Percentiles rank a stretch among this genome's conserved stretches.
Conservation (phyloP, 495 filamentous ascomycete genomes). For the Cercophora newfieldiana region DNA sequence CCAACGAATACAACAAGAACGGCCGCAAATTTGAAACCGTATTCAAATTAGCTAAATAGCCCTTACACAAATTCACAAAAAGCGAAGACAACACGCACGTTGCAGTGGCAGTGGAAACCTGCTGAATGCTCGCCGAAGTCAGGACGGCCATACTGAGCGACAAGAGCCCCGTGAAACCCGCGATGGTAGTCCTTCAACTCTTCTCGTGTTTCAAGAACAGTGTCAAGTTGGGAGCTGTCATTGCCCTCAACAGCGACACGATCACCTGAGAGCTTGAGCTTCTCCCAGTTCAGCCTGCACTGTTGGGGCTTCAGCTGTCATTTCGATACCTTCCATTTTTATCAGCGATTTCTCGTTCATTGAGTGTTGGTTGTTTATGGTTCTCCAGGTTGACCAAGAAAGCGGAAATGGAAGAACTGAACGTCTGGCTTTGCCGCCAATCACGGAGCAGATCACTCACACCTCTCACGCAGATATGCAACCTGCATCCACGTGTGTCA, state of each 20-base stretch:
- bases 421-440: too few relatives aligned
- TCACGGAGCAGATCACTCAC: too few relatives aligned
- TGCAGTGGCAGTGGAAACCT: conserved; percentile 30
- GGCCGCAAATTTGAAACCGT: not conserved
- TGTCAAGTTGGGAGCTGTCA: conserved; percentile 21
- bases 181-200: conserved; percentile 17
- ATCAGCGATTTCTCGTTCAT: too few relatives aligned
- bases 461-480: too few relatives aligned
- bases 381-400: too few relatives aligned
- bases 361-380: too few relatives aligned
- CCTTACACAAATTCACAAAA: not conserved
- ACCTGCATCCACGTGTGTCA: too few relatives aligned
- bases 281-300: conserved; percentile 26
- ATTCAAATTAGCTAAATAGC: not conserved
- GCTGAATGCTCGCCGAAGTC: conserved; percentile 27
- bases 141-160: conserved; percentile 22
- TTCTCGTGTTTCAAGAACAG: conserved; percentile 18
- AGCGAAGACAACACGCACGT: conserved; percentile 1
- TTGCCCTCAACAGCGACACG: conserved; percentile 17
- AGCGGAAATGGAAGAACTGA: too few relatives aligned
- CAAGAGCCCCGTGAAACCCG: conserved; percentile 27
- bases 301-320: not conserved
- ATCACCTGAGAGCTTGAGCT: conserved; percentile 12
- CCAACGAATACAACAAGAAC: not conserved
- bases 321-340: not conserved